Percentiles rank a stretch among this genome's conserved stretches.
phyloP scores from a whole-genome alignment of 331 rosid species.

The Ulmus americana region DNA sequence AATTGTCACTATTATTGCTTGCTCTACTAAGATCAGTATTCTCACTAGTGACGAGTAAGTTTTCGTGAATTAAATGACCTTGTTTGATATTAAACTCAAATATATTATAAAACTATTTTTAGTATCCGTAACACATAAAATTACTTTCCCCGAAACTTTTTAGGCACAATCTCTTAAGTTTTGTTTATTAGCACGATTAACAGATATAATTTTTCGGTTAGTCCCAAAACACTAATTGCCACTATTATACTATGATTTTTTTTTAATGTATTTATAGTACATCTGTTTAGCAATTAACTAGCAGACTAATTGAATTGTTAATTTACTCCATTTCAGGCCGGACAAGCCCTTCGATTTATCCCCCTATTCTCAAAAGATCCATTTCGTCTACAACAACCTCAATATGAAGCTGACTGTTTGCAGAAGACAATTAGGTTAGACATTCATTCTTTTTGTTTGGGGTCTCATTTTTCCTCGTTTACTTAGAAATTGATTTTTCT shows the following conservation, averaged over 20 bases:
- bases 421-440: constrained; percentile 31
- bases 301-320: neutral
- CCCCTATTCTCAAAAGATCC: constrained; percentile 24
- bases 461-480: too few relatives aligned
- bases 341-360: constrained; percentile 23
- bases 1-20: constrained; percentile 23
- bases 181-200: too few relatives aligned
- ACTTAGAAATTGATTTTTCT: too few relatives aligned
- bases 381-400: constrained; percentile 27
- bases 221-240: too few relatives aligned
- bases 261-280: too few relatives aligned
- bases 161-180: too few relatives aligned
- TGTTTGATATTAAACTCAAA: neutral
- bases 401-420: constrained; percentile 21
- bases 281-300: too few relatives aligned
- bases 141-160: too few relatives aligned
- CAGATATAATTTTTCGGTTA: too few relatives aligned
- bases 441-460: too few relatives aligned
- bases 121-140: too few relatives aligned
- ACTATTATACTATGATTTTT: too few relatives aligned
- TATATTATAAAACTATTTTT: neutral
- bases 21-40: constrained; percentile 21
- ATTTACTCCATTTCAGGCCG: neutral
- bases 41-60: constrained; percentile 38
- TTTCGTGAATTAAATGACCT: neutral